Conservation (phyloP, 169 alveolate genomes). For the Besnoitia besnoiti region DNA sequence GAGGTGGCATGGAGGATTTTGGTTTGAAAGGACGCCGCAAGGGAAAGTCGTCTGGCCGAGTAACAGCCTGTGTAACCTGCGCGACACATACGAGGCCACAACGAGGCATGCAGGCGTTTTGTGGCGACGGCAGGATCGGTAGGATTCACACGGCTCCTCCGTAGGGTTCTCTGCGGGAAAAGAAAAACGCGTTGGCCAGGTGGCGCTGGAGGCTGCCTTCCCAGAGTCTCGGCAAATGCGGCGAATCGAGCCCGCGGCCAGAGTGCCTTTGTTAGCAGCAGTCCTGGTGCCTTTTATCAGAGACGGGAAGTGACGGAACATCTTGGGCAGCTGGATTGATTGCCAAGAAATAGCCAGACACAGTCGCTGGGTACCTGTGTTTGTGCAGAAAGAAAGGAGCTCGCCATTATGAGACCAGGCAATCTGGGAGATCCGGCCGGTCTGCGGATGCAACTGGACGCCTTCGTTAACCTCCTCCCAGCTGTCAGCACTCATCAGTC, state of each 20-base stretch:
- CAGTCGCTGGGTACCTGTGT: constrained; percentile 44
- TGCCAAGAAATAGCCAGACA: too few relatives aligned
- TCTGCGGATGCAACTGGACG: background rate
- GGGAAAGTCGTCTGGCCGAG: background rate
- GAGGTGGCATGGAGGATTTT: background rate
- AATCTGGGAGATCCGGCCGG: constrained; percentile 73
- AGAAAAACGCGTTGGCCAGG: too few relatives aligned
- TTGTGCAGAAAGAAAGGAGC: constrained; percentile 80
- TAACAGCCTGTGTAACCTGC: constrained; percentile 13
- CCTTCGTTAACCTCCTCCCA: constrained; percentile 36
- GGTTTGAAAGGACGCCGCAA: background rate
- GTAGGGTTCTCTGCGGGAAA: too few relatives aligned
- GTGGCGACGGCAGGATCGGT: too few relatives aligned
- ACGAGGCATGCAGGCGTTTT: too few relatives aligned
- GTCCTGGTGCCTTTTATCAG: too few relatives aligned
- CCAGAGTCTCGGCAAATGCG: too few relatives aligned
- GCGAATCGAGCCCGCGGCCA: too few relatives aligned
- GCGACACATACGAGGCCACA: constrained; percentile 10
- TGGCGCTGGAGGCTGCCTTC: too few relatives aligned
- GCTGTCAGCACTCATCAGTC: background rate
- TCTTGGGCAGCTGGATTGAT: too few relatives aligned
- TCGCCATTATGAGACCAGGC: constrained; percentile 85
- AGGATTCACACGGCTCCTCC: too few relatives aligned
- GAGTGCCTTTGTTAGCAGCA: too few relatives aligned
- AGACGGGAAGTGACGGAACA: background rate